Conservation (phyloP, 768 basidiomycete genomes). For the Holtermannia corniformis region DNA sequence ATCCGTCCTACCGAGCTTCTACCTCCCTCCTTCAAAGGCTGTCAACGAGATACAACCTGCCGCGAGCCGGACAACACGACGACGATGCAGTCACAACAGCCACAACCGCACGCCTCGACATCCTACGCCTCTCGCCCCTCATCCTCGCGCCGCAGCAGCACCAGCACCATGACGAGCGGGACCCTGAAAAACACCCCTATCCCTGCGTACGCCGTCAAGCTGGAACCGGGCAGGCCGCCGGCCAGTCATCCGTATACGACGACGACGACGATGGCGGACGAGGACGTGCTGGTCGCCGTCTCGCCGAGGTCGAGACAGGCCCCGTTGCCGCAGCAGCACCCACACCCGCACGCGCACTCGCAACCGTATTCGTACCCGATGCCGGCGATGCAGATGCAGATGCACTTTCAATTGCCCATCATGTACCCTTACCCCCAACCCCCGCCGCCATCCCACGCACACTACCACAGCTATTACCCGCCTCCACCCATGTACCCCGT, state of each 20-base stretch:
- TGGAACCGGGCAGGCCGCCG: too few relatives aligned
- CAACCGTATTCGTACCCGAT: background rate
- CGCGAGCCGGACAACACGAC: too few relatives aligned
- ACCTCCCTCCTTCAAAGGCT: too few relatives aligned
- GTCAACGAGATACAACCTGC: too few relatives aligned
- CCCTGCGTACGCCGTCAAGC: background rate
- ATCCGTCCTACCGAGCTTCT: too few relatives aligned
- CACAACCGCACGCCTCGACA: too few relatives aligned
- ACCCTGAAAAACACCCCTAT: background rate
- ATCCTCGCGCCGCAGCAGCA: too few relatives aligned
- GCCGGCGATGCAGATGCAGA: background rate
- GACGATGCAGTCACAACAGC: too few relatives aligned
- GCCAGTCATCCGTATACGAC: background rate
- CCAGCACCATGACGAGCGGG: too few relatives aligned
- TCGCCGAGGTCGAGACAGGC: background rate
- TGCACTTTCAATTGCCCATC: background rate
- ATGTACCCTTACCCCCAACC: background rate
- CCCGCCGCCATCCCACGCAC: background rate
- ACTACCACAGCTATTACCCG: background rate
- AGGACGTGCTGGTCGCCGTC: background rate
- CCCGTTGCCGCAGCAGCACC: background rate
- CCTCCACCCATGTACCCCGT: background rate
- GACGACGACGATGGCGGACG: background rate
- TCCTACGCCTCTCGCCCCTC: too few relatives aligned
- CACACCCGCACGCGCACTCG: background rate